These are phyloP conservation scores for Apiospora sp. DNA, from an alignment of 2,329 filamentous ascomycete genomes.

Conservation along the genomic window DNA sequence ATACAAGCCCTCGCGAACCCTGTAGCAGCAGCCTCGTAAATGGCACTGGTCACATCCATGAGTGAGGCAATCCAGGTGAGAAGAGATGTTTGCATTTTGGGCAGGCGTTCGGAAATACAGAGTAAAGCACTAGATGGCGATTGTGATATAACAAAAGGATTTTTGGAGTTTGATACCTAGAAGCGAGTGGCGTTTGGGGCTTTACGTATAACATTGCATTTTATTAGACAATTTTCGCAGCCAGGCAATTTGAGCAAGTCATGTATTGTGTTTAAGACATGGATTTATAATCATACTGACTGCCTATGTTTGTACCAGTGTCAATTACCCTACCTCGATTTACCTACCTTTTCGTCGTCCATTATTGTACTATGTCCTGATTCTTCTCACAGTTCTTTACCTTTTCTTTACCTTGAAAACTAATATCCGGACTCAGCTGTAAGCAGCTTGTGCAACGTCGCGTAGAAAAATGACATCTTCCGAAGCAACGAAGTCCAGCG, in stretches of 20 bases:
- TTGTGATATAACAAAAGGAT: slow-evolving; percentile 8
- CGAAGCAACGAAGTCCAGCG: not conserved
- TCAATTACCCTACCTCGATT: too few relatives aligned
- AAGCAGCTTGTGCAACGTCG: not conserved
- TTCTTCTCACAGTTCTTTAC: too few relatives aligned
- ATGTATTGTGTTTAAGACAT: too few relatives aligned
- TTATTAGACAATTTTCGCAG: not conserved
- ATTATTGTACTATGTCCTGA: too few relatives aligned
- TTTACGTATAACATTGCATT: not conserved
- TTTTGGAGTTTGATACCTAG: not conserved
- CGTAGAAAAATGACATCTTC: not conserved
- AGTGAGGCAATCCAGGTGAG: not conserved
- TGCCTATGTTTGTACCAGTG: too few relatives aligned
- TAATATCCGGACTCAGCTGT: not conserved
- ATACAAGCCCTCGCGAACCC: slow-evolving; percentile 23
- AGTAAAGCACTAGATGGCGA: not conserved
- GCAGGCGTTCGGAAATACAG: not conserved
- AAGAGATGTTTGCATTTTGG: not conserved
- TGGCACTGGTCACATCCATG: too few relatives aligned
- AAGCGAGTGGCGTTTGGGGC: not conserved
- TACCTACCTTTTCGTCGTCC: too few relatives aligned
- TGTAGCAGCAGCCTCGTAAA: not conserved
- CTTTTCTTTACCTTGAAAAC: not conserved
- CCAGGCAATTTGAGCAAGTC: too few relatives aligned
- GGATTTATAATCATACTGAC: too few relatives aligned